phyloP scores from a whole-genome alignment of 148 eudicot species.

The Rhododendron molle region DNA sequence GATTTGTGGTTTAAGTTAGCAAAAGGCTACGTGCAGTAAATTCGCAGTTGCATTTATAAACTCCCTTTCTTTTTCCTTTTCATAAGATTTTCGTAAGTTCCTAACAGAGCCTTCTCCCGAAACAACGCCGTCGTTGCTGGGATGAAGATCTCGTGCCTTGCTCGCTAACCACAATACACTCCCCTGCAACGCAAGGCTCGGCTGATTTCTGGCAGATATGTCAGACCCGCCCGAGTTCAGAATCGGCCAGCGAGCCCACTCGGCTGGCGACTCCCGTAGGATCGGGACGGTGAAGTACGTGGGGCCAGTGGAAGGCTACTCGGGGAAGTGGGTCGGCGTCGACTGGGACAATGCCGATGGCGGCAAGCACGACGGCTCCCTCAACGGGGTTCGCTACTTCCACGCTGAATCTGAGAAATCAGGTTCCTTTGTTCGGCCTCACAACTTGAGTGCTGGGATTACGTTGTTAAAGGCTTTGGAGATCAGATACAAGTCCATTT shows the following conservation, averaged over 20 bases:
- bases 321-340: constrained; percentile 81
- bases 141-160: no score
- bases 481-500: constrained; percentile 47
- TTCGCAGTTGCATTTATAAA: no score
- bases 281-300: constrained; percentile 73
- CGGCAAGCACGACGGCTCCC: constrained; percentile 79
- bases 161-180: no score
- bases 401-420: constrained; percentile 42
- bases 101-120: no score
- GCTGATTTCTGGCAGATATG: neutral
- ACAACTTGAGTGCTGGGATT: constrained; percentile 57
- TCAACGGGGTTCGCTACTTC: constrained; percentile 71
- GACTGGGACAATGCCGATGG: constrained; percentile 86
- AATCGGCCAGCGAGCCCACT: constrained; percentile 70
- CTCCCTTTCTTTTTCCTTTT: no score
- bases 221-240: constrained; percentile 31
- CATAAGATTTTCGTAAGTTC: no score
- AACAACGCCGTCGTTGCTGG: no score
- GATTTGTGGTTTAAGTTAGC: no score
- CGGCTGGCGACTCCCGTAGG: constrained; percentile 39
- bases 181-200: neutral
- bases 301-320: constrained; percentile 63
- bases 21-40: no score
- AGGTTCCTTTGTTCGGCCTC: constrained; percentile 64
- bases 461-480: constrained; percentile 55